These are phyloP conservation scores for Datura wrightii DNA, from an alignment of 257 asterid species.

Conservation along the genomic window DNA sequence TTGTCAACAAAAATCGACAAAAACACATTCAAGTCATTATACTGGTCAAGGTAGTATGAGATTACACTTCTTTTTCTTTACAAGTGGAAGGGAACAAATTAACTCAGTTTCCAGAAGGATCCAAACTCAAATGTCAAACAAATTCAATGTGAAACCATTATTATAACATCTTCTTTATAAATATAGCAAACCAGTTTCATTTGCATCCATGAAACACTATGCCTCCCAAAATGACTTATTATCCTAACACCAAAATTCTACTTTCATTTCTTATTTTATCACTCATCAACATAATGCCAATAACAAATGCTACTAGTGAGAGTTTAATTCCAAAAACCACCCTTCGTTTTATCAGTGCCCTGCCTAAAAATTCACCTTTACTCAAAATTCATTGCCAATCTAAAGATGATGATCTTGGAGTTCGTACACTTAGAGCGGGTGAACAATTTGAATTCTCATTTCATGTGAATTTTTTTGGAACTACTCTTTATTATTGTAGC, in stretches of 20 bases:
- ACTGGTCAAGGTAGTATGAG: neutral
- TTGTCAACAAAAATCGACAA: too few species aligned
- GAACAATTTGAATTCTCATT: conserved; percentile 2
- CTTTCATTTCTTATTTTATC: neutral
- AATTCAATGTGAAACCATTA: neutral
- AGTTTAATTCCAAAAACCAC: neutral
- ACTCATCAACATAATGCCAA: neutral
- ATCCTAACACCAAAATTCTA: neutral
- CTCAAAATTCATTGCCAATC: neutral
- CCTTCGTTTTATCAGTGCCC: neutral
- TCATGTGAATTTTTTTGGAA: neutral
- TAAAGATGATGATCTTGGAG: neutral
- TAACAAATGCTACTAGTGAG: neutral
- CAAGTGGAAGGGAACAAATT: neutral
- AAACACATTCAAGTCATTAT: too few species aligned
- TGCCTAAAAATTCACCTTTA: neutral
- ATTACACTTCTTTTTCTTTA: neutral
- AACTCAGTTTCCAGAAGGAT: neutral
- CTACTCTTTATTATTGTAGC: neutral
- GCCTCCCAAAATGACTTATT: neutral
- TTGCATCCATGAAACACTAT: too few species aligned
- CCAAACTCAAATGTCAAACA: neutral
- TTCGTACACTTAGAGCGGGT: neutral
- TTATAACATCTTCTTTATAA: too few species aligned
- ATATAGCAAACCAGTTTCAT: too few species aligned